phyloP scores from a whole-genome alignment of 2,329 filamentous ascomycete genomes.

The Pestalotiopsis sp. region DNA sequence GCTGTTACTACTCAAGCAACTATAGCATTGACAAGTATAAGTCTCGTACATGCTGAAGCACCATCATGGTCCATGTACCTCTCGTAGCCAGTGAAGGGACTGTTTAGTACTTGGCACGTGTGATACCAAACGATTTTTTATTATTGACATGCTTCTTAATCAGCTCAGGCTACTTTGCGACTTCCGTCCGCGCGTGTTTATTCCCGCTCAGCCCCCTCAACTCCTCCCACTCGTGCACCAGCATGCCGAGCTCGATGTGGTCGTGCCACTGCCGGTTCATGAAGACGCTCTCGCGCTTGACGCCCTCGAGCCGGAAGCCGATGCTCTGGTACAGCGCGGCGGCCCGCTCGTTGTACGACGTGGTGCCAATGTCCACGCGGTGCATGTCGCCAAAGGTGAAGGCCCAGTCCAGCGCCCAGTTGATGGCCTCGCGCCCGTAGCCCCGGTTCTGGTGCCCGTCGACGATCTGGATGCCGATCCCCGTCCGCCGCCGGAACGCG shows the following conservation, averaged over 20 bases:
- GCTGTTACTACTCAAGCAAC: too few species aligned
- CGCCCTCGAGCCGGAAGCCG: slow-evolving; percentile 47
- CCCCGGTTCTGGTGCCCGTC: slow-evolving; percentile 38
- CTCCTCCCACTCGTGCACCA: slow-evolving; percentile 40
- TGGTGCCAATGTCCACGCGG: slow-evolving; percentile 40
- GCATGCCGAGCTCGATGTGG: slow-evolving; percentile 35
- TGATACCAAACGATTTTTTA: too few species aligned
- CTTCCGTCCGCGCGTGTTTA: neutral
- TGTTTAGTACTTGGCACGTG: neutral
- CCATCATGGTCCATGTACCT: too few species aligned
- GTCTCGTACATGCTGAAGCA: too few species aligned
- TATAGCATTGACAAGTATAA: too few species aligned
- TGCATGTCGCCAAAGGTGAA: slow-evolving; percentile 48
- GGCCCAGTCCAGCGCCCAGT: slow-evolving; percentile 48
- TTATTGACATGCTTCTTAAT: too few species aligned
- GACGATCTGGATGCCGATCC: slow-evolving; percentile 40
- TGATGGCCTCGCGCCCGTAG: slow-evolving; percentile 49
- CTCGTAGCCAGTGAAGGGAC: too few species aligned
- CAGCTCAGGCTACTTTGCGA: neutral
- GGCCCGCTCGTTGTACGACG: slow-evolving; percentile 45
- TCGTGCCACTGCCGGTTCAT: slow-evolving; percentile 44
- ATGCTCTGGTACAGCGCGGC: slow-evolving; percentile 44
- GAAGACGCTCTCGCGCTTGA: slow-evolving; percentile 43
- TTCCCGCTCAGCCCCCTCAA: neutral
- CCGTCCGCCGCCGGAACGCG: slow-evolving; percentile 1